A percentile compares a stretch with the other conserved stretches of the same genome.
phyloP scores from a whole-genome alignment of 306 rosid genomes.

The Citrullus amarus region DNA sequence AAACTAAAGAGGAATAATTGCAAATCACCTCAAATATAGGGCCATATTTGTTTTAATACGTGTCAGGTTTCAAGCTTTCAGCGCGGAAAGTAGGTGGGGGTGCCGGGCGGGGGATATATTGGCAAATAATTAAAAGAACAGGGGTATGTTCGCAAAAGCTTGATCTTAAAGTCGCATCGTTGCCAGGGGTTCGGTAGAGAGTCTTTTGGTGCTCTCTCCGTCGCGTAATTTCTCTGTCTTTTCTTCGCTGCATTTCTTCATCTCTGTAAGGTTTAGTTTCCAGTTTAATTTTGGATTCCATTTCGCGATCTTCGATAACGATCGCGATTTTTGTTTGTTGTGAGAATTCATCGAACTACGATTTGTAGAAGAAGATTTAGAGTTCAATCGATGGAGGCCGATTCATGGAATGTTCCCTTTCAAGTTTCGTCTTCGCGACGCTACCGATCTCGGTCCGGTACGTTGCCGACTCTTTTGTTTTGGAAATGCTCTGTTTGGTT shows the following conservation, averaged over 20 bases:
- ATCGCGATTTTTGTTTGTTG: not conserved
- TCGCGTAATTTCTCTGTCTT: constrained; percentile 4
- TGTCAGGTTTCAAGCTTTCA: not conserved
- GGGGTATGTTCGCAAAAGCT: not conserved
- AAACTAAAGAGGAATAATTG: not conserved
- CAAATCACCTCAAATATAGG: not conserved
- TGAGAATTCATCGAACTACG: not conserved
- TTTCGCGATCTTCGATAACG: not conserved
- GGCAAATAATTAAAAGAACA: not conserved
- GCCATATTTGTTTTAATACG: not conserved
- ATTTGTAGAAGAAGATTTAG: not conserved
- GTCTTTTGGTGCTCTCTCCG: constrained; percentile 1
- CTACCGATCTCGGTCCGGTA: constrained; percentile 44
- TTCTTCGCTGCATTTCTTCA: constrained; percentile 5
- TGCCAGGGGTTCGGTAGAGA: constrained; percentile 19
- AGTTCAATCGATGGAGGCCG: constrained; percentile 29
- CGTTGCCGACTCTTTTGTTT: not conserved
- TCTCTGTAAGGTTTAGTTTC: constrained; percentile 21
- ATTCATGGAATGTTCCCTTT: constrained; percentile 34
- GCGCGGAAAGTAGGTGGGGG: not conserved
- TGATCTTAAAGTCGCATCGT: not conserved
- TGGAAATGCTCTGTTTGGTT: not conserved
- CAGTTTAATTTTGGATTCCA: not conserved
- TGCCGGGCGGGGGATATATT: not conserved
- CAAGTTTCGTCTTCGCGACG: constrained; percentile 30